These are phyloP conservation scores for Botrytis deweyae DNA, from an alignment of 2,329 filamentous ascomycete genomes.

Conservation along the genomic window DNA sequence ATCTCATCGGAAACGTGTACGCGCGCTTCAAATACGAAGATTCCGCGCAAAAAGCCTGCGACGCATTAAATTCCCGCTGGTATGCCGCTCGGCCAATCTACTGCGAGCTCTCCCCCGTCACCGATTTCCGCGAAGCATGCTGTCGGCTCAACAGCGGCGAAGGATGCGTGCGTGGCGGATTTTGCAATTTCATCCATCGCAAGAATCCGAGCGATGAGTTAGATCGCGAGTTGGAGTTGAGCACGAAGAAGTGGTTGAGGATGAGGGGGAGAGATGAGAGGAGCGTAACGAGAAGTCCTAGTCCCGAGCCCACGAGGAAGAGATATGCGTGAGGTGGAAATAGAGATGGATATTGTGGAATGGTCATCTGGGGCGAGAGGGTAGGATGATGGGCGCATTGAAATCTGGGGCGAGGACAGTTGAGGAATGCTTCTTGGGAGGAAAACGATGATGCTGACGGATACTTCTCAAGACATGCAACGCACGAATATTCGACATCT, in stretches of 20 bases:
- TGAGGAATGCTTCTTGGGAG: neutral
- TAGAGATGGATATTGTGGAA: neutral
- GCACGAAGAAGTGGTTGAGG: slow-evolving; percentile 96
- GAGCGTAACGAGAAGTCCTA: slow-evolving; percentile 79
- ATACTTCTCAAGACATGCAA: neutral
- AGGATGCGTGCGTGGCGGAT: slow-evolving; percentile 91
- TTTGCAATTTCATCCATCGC: slow-evolving; percentile 99
- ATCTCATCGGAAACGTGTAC: slow-evolving; percentile 98
- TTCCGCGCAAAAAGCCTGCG: slow-evolving; percentile 87
- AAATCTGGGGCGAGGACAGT: neutral
- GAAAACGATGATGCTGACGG: neutral
- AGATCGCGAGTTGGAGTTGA: slow-evolving; percentile 80
- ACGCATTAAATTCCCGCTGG: slow-evolving; percentile 91
- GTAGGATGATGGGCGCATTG: neutral
- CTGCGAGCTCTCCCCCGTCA: slow-evolving; percentile 94
- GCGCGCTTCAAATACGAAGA: slow-evolving; percentile 99
- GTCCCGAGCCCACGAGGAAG: slow-evolving; percentile 77
- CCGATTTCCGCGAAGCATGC: slow-evolving; percentile 96
- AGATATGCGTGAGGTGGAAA: slow-evolving; percentile 51
- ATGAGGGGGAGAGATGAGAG: slow-evolving; percentile 78
- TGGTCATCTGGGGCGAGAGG: neutral
- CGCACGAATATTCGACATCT: neutral
- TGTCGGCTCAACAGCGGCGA: slow-evolving; percentile 93
- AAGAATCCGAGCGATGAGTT: slow-evolving; percentile 91
- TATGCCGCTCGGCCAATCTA: slow-evolving; percentile 97